A percentile compares a stretch with the other conserved stretches of the same genome.
phyloP scores from a whole-genome alignment of 306 rosid species.

The Astragalus glycyphyllos region DNA sequence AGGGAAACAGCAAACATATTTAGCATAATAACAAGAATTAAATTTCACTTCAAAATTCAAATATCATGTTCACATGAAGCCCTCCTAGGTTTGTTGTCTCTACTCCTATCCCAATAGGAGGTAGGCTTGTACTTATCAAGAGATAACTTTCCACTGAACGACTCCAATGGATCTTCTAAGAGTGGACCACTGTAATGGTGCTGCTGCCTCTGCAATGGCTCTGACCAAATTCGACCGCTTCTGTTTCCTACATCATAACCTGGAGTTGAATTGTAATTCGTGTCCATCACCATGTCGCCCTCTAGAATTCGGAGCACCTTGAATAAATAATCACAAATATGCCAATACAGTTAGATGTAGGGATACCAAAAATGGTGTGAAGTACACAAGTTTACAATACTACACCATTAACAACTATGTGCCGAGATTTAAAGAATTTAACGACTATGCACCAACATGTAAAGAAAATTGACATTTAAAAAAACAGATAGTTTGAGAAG shows the following conservation, averaged over 20 bases:
- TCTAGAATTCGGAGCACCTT: conserved; percentile 96
- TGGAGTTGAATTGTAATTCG: conserved; percentile 66
- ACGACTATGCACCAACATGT: too few relatives aligned
- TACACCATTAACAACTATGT: background rate
- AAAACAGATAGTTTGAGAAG: background rate
- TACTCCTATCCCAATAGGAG: conserved; percentile 67
- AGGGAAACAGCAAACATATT: conserved; percentile 41
- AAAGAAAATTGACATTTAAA: too few relatives aligned
- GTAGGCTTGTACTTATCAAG: conserved; percentile 61
- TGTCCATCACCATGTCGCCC: conserved; percentile 91
- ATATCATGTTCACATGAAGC: conserved; percentile 60
- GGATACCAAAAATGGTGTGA: conserved; percentile 10
- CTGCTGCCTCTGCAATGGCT: conserved; percentile 69
- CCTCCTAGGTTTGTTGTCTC: conserved; percentile 60
- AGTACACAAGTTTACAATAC: background rate
- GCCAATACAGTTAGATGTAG: conserved; percentile 6
- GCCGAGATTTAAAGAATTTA: too few relatives aligned
- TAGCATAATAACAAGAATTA: conserved; percentile 37
- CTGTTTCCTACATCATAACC: conserved; percentile 79
- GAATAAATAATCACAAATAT: conserved; percentile 31
- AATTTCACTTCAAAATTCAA: conserved; percentile 31
- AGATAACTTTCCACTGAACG: conserved; percentile 77
- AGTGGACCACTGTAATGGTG: conserved; percentile 66
- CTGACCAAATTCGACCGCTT: conserved; percentile 79
- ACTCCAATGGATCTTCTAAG: conserved; percentile 60